Base-by-base conservation (phyloP, 2,329 filamentous ascomycete species). In the Xylaria sp. region DNA sequence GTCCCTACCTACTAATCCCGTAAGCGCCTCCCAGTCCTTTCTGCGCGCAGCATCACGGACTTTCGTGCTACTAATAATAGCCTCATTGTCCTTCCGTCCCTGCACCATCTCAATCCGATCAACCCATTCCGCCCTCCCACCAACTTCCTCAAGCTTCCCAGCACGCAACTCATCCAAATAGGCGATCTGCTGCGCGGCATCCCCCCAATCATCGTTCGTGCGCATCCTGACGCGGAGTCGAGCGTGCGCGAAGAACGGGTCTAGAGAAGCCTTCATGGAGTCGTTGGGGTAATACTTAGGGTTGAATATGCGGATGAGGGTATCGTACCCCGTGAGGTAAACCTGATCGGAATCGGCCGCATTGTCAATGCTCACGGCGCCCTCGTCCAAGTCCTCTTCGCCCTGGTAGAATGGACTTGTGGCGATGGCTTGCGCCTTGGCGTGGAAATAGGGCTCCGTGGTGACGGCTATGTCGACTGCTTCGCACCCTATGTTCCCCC, bases 261-360 rank as follows among this genome's bases (percentile, higher is more conserved):
- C 82, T 1, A 95, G 82, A 0, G 87, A 87, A 0, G 78, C 80
- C 13, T 88, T 83, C 70, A 91, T 87, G 74, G 77, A n/a, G 67
- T 69, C 77, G 65, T 79, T 44, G 76, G 82, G 71, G 76, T 94
- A 93, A 80, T 95, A 95, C 77, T 91, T 92, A 0, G 91, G 86
- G 58, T 92, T 84, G 63, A 92, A 88, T 62, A 95, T 88, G 23
- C 92, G 87, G 18, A 91, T 88, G 7, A 94, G 81, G 0, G 92
- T 95, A 75, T 95, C 92, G 77, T 89, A 95, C 34, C 93, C 93
- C 1, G 89, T 87, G 2, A 94, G 86, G 75, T 92, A 92, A 3
- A 92, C 81, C 74, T 94, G 91, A 63, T 85, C 82, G 8, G 78
- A 76, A 10, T 39, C 46, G 0, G 20, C 37, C 13, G 65, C 37